phyloP scores from a whole-genome alignment of 805 yeast genomes.

The Saccharomycodes ludwigii region DNA sequence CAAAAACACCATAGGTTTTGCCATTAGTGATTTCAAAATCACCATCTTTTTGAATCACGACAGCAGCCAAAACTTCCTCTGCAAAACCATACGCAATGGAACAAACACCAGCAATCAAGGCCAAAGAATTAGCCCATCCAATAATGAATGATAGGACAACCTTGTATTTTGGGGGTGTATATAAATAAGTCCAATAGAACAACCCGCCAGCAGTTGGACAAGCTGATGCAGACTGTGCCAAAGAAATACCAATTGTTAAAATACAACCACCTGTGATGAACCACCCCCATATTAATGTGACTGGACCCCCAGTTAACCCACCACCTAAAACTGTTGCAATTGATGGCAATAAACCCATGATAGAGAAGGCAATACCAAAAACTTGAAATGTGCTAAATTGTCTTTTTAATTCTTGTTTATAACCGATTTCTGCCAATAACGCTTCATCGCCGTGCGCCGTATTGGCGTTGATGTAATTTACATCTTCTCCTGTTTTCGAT shows the following conservation, averaged over 20 bases:
- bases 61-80: slow-evolving; percentile 44
- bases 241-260: slow-evolving; percentile 43
- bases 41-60: slow-evolving; percentile 32
- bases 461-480: no score
- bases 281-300: slow-evolving; percentile 62
- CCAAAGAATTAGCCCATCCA: slow-evolving; percentile 58
- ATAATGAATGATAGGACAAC: slow-evolving; percentile 48
- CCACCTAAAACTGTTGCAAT: slow-evolving; percentile 42
- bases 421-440: slow-evolving; percentile 40
- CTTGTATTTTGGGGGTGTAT: slow-evolving; percentile 42
- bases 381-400: slow-evolving; percentile 49
- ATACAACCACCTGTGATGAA: slow-evolving; percentile 41
- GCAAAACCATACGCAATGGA: slow-evolving; percentile 63
- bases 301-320: slow-evolving; percentile 52
- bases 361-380: slow-evolving; percentile 59
- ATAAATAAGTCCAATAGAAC: slow-evolving; percentile 56
- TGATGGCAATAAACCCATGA: slow-evolving; percentile 60
- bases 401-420: slow-evolving; percentile 55
- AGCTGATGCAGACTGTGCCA: slow-evolving; percentile 57
- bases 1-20: slow-evolving; percentile 52
- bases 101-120: slow-evolving; percentile 53
- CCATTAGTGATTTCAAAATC: slow-evolving; percentile 45
- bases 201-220: slow-evolving; percentile 70
- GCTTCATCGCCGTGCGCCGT: no score
- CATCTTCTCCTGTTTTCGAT: no score